Base-by-base conservation (phyloP, 345 rosid species). In the Theobroma cacao region DNA sequence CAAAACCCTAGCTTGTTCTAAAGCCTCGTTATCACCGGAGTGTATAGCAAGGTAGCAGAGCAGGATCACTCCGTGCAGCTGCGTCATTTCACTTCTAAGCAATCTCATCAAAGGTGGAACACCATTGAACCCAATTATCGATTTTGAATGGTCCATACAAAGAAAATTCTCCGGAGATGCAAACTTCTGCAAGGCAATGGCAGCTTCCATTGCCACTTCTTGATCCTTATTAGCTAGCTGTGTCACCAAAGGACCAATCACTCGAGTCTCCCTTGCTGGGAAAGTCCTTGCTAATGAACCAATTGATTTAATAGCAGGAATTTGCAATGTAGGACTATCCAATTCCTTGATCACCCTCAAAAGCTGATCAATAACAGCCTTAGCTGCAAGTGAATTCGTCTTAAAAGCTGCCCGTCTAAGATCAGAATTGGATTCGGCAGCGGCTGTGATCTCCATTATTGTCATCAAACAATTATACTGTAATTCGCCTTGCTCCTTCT, bases 281-380 rank as follows among this genome's bases (percentile, higher is more conserved):
- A 95, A 95, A 7, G 96, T 95, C 88, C 96, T 83, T 3, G 98
- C 94, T 80, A 95, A 67, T 0, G 94, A 93, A 17, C 98, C 99
- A 48, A 95, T 88, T 0, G 96, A 87, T 73, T 75, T 88, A 45
- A 95, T 85, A 3, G 99, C 94, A 5, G 94, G 90, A 77, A 88
- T 83, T 72, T 85, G 88, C 78, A 93, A 79, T 2, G 64, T 69
- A 0, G 91, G 87, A 77, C 20, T 81, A 55, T 90, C 95, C 31
- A 80, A 61, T n/a, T 89, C 90, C 56, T 84, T 88, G 64, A 89
- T 84, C 74, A 95, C 79, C 80, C 90, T 86, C 75, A 93, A 56
- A 40, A 95, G 88, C 84, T 95, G 99, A 60, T 93, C 97, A 9
- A 92, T 89, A 22, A 91, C 94, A 22, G 97, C 94, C 77, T 93